phyloP scores from a whole-genome alignment of 331 rosid species.

The Rhamnella rubrinervis region DNA sequence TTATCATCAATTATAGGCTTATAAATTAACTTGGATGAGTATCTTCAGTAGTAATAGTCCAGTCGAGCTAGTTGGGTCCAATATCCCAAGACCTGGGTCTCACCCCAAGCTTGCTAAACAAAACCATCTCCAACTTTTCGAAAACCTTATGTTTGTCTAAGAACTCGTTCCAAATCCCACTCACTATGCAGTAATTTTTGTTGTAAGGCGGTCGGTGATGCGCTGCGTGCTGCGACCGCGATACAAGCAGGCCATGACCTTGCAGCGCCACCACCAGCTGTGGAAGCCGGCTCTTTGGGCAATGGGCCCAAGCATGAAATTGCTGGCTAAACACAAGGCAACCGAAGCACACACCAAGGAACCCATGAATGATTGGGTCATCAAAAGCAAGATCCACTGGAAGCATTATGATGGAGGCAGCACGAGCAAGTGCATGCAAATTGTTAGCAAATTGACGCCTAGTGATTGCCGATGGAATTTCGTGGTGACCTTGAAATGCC shows the following conservation, averaged over 20 bases:
- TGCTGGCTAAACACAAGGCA: slow-evolving; percentile 97
- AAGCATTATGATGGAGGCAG: slow-evolving; percentile 49
- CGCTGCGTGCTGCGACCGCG: slow-evolving; percentile 58
- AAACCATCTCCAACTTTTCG: slow-evolving; percentile 68
- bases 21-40: slow-evolving; percentile 5
- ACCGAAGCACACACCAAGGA: slow-evolving; percentile 56
- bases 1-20: too few species aligned
- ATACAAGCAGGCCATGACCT: slow-evolving; percentile 59
- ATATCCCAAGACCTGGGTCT: slow-evolving; percentile 77
- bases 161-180: slow-evolving; percentile 80
- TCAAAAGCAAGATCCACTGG: slow-evolving; percentile 52
- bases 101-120: slow-evolving; percentile 61
- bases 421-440: slow-evolving; percentile 63
- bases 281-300: slow-evolving; percentile 70
- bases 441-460: slow-evolving; percentile 82
- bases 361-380: slow-evolving; percentile 52
- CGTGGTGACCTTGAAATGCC: slow-evolving; percentile 87
- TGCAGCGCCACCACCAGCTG: slow-evolving; percentile 56
- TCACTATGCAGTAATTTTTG: slow-evolving; percentile 84
- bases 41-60: slow-evolving; percentile 51
- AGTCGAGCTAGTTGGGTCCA: slow-evolving; percentile 53
- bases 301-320: slow-evolving; percentile 93
- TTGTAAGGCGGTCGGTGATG: slow-evolving; percentile 79
- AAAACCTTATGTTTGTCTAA: slow-evolving; percentile 62
- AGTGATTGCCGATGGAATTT: slow-evolving; percentile 83